Evolutionary conservation across 2,329 filamentous ascomycete species (phyloP).

Genomic region (Talaromyces atroroseus): DNA sequence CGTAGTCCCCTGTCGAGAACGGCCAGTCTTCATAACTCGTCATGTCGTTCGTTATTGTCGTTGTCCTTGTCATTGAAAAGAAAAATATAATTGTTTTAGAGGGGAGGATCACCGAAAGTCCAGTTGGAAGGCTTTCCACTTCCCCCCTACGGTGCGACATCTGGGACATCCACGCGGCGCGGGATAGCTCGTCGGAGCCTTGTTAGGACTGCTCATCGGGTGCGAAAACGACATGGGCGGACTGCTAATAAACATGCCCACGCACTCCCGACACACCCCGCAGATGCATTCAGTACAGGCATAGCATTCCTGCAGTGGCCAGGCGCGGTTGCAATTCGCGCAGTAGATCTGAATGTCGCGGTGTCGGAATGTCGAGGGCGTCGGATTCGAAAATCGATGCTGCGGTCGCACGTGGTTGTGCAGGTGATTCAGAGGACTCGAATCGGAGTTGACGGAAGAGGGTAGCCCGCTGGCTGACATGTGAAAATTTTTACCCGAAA

Average conservation of each 20-base stretch:
- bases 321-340: constrained; percentile 74
- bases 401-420: constrained; percentile 29
- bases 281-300: constrained; percentile 96
- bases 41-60: constrained; percentile 1
- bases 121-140: constrained; percentile 46
- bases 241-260: constrained; percentile 46
- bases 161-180: constrained; percentile 40
- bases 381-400: constrained; percentile 44
- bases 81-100: background rate
- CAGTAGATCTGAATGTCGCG: constrained; percentile 79
- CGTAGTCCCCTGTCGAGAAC: background rate
- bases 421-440: constrained; percentile 48
- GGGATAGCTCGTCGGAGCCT: constrained; percentile 34
- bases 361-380: constrained; percentile 47
- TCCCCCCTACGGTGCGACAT: constrained; percentile 41
- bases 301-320: constrained; percentile 74
- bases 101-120: constrained; percentile 30
- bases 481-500: constrained; percentile 62
- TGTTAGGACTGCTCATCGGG: constrained; percentile 28
- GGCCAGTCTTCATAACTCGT: constrained; percentile 3
- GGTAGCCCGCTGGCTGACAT: constrained; percentile 61
- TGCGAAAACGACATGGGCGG: constrained; percentile 36
- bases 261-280: constrained; percentile 82
- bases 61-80: background rate
- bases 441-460: constrained; percentile 65